Evolutionary conservation across 140 eudicot species (phyloP), one percentile per base, ranked within the genome.

Genomic region (Stevia rebaudiana): DNA sequence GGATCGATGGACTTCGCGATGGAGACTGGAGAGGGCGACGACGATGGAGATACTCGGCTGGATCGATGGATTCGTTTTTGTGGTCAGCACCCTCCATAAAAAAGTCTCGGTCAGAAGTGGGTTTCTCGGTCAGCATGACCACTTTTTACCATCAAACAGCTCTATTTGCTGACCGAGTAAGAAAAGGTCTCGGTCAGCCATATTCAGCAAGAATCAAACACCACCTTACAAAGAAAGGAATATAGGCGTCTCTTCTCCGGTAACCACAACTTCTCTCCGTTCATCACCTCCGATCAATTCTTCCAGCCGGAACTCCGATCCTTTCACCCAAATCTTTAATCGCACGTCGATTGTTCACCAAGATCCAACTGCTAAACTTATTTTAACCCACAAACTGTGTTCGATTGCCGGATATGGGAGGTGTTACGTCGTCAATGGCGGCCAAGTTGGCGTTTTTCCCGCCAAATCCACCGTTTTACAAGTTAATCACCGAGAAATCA

Each of bases 401-500:
- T 35, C 1, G 22, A 40, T 12, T 19, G 17, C 61, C 63, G 67
- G 63, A 67, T 16, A 88, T 91, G 98, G 98, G 98, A 17, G 98
- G 96, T 48, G 96, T 91, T 83, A 91, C 95, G 57, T 91, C 98
- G 44, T 87, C 98, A 24, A 87, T 91, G 98, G 98, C 98, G 46
- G 91, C 98, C 21, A 91, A 87, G 77, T 71, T 91, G 47, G 98
- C 98, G 0, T 91, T 91, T 68, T 91, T 91, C 70, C 98, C 98
- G 17, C 98, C 98, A 23, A 84, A 44, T 11, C 98, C 96, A 42
- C 96, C 98, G 10, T 82, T 81, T 8, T 91, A 91, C 79, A 91
- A 79, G 78, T 52, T 91, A 16, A 37, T 82, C 7, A 76, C 76
- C 0, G 98, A 91, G 52, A 81, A 79, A 31, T 48, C 81, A 10